Evolutionary conservation across 2,329 filamentous ascomycete genomes (phyloP), one percentile per base, ranked within the genome.

Genomic region (Madurella mycetomatis): DNA sequence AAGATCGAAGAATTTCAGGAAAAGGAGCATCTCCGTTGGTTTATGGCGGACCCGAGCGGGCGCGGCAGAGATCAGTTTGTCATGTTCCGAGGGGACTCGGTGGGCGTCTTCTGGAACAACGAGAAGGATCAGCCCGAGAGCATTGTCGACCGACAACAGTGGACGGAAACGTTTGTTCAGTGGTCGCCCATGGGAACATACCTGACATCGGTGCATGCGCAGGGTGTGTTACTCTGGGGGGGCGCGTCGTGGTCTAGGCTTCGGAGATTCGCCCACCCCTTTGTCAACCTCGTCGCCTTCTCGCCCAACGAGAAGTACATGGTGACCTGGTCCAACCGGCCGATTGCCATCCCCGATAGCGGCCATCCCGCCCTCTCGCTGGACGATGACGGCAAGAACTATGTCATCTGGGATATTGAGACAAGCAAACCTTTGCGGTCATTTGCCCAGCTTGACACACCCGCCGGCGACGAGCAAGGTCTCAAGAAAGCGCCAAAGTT

Each of bases 381-480:
- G 57, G 94, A 97, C 67, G 94, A 99, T 67, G 92, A 99, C 65
- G 94, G 94, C 72, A 97, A 97, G 81, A 96, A 97, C 81, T 97
- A 97, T 73, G 88, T 99, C 67, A 92, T 99, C 67, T 99, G 94
- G 94, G 92, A 97, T 67, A 86, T 97, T 59, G 88, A 89, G 49
- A 94, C 92, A 9, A 86, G 84, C 65, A 88, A 92, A 71, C 90
- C 92, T 53, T 81, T 99, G 48, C 88, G 94, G 60, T 97, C 94
- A 0, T 99, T 99, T 69, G 85, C 90, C 60, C 95, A 92, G 64
- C 82, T 96, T 60, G 94, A 99, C 63, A 75, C 82, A 47, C 73
- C 72, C 47, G 85, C 85, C 53, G 78, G 78, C 39, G 82, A 85
- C 39, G 83, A 83, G 57, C 78, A 83, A 57, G 81, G 83, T 31